Conservation (phyloP, 2,329 filamentous ascomycete species). For the Sclerotinia spermophila region DNA sequence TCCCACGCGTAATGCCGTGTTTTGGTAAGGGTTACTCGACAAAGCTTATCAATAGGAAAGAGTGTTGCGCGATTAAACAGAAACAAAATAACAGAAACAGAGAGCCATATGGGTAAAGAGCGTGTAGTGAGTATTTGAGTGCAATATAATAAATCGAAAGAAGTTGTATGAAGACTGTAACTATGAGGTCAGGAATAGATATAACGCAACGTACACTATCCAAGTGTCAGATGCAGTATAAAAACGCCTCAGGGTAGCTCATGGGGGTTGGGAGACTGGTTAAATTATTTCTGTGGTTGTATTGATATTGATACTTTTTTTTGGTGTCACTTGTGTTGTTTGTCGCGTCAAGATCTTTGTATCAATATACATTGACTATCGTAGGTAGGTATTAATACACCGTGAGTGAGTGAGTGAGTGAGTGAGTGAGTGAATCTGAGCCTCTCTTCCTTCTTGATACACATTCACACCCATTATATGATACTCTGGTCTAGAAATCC, state of each 20-base stretch:
- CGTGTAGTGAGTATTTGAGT: neutral
- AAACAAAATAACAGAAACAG: neutral
- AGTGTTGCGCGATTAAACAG: neutral
- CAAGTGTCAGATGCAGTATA: neutral
- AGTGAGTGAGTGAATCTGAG: neutral
- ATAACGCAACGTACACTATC: neutral
- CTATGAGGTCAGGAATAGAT: neutral
- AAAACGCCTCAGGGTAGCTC: neutral
- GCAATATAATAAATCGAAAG: neutral
- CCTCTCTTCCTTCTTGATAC: neutral
- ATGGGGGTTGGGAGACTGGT: neutral
- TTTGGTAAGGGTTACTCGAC: neutral
- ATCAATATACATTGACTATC: neutral
- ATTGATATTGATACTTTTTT: neutral
- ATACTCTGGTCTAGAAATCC: neutral
- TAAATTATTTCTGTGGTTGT: neutral
- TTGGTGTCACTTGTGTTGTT: neutral
- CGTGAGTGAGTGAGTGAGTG: no score
- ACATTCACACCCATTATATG: neutral
- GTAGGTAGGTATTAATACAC: no score
- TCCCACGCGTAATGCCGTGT: neutral
- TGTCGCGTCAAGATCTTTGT: neutral
- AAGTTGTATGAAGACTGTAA: neutral
- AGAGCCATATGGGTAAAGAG: neutral
- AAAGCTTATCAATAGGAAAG: neutral